A percentile compares a stretch with the other conserved stretches of the same genome.
Evolutionary conservation across 176 grass and related monocot species (phyloP).

Genomic region (Oryza meyeriana): DNA sequence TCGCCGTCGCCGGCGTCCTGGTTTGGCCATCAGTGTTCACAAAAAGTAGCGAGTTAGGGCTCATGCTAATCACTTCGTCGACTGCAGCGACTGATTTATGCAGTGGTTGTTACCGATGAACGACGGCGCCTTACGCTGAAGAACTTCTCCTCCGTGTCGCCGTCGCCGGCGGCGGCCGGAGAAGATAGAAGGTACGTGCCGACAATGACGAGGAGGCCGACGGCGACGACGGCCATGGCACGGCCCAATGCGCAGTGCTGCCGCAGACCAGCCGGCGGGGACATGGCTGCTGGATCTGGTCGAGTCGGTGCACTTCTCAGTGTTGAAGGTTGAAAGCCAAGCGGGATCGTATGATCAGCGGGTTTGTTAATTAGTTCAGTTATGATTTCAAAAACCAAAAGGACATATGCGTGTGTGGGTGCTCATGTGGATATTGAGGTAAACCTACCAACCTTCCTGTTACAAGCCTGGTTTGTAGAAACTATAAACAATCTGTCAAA

Average conservation of each 20-base stretch:
- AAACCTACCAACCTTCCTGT: slow-evolving; percentile 26
- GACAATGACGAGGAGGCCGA: slow-evolving; percentile 22
- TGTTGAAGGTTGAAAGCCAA: neutral
- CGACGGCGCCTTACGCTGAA: slow-evolving; percentile 25
- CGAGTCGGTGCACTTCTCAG: neutral
- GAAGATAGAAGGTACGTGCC: slow-evolving; percentile 28
- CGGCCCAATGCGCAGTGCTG: slow-evolving; percentile 33
- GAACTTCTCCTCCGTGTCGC: slow-evolving; percentile 22
- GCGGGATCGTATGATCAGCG: neutral
- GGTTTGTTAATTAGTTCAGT: slow-evolving; percentile 1
- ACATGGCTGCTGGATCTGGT: neutral
- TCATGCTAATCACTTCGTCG: neutral
- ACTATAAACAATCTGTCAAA: no score
- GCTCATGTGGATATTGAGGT: slow-evolving; percentile 33
- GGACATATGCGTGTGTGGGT: neutral
- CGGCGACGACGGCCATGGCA: neutral
- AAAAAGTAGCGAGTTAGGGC: slow-evolving; percentile 7
- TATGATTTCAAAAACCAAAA: neutral
- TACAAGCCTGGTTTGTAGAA: neutral
- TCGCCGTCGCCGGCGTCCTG: slow-evolving; percentile 16
- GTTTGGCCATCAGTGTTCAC: neutral
- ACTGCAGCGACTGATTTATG: neutral
- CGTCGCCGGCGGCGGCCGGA: neutral
- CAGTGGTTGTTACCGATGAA: slow-evolving; percentile 3
- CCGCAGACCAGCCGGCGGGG: neutral